phyloP scores from a whole-genome alignment of 1,139 yeast genomes.

The Arxiozyma slooffiae region DNA sequence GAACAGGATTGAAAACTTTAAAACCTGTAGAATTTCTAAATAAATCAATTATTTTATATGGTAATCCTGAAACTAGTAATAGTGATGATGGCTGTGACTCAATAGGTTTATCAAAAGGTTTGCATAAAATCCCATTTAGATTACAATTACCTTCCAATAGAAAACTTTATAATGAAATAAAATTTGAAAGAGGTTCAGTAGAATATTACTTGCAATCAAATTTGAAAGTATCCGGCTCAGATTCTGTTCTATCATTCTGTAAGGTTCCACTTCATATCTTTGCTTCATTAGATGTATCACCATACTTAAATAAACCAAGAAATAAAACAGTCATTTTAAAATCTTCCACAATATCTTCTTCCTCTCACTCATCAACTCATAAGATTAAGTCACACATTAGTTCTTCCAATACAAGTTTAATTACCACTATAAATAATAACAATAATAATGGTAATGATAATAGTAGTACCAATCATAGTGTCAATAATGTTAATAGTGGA shows the following conservation, averaged over 20 bases:
- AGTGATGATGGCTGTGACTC: constrained; percentile 31
- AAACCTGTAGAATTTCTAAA: constrained; percentile 46
- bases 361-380: neutral
- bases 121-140: constrained; percentile 78
- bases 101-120: constrained; percentile 50
- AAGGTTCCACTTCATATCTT: constrained; percentile 52
- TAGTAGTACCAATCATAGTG: neutral
- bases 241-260: constrained; percentile 25
- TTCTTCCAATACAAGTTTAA: neutral
- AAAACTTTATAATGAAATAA: constrained; percentile 63
- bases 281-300: constrained; percentile 65
- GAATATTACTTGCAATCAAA: constrained; percentile 53
- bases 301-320: constrained; percentile 51
- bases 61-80: constrained; percentile 30
- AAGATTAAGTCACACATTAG: too few relatives aligned
- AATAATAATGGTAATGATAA: neutral
- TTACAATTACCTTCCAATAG: constrained; percentile 55
- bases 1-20: constrained; percentile 22
- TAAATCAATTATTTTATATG: constrained; percentile 61
- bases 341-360: constrained; percentile 21
- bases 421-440: neutral
- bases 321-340: constrained; percentile 57
- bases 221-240: constrained; percentile 25
- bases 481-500: neutral
- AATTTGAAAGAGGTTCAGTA: constrained; percentile 81